Evolutionary conservation across 192 early-diverging fungal species (phyloP).

Genomic region (Coemansia sp.): DNA sequence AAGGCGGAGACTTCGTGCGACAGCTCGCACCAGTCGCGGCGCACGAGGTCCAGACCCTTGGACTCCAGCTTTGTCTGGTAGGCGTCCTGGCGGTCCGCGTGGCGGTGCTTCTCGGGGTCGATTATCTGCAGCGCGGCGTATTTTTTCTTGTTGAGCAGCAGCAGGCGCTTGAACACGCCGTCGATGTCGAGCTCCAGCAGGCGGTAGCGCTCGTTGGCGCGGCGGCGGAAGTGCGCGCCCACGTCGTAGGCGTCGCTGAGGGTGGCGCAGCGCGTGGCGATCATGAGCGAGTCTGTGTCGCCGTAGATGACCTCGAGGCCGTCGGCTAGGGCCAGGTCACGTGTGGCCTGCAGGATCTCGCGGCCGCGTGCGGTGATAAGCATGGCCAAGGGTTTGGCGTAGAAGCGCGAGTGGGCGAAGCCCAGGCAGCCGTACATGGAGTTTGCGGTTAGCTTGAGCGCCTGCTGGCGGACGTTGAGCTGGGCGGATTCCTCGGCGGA

Average conservation of each 20-base stretch:
- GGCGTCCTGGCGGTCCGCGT: no score
- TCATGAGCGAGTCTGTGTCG: constrained; percentile 99
- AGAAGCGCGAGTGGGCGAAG: constrained; percentile 88
- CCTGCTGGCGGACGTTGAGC: constrained; percentile 90
- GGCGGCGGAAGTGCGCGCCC: constrained; percentile 76
- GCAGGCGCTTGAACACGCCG: constrained; percentile 83
- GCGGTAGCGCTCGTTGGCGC: constrained; percentile 90
- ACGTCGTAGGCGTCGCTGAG: constrained; percentile 73
- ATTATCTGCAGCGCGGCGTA: constrained; percentile 82
- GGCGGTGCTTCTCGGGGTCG: constrained; percentile 53
- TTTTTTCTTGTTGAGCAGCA: constrained; percentile 97
- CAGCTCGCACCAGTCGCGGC: constrained; percentile 96
- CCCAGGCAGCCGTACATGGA: constrained; percentile 99
- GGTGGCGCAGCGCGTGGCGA: constrained; percentile 77
- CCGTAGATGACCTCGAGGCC: constrained; percentile 97
- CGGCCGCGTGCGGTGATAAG: constrained; percentile 92
- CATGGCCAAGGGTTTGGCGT: constrained; percentile 96
- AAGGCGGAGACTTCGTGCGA: constrained; percentile 84
- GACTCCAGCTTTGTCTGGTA: constrained; percentile 62
- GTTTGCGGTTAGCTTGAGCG: constrained; percentile 97
- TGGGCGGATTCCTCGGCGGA: constrained; percentile 57
- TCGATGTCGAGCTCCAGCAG: constrained; percentile 97
- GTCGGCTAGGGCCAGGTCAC: constrained; percentile 73
- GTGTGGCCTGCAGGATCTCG: constrained; percentile 93
- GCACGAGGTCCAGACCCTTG: constrained; percentile 94